phyloP scores from a whole-genome alignment of 139 green algal species.

The Dunaliella primolecta region DNA sequence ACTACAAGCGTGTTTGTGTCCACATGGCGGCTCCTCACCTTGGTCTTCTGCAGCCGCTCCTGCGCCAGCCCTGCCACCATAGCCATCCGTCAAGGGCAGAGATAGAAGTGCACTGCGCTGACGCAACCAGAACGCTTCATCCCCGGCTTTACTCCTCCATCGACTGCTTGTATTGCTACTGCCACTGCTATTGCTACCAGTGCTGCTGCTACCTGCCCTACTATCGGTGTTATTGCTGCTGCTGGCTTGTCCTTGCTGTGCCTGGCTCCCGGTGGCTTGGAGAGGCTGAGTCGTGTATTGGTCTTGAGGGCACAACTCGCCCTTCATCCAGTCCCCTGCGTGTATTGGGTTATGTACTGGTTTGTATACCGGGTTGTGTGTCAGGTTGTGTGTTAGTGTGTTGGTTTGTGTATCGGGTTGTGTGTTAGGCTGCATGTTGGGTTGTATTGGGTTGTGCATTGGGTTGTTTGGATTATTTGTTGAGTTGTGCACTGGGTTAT shows the following conservation, averaged over 20 bases:
- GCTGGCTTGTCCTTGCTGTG: not conserved
- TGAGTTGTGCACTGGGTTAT: no score
- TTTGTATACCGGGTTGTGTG: not conserved
- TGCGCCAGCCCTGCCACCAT: not conserved
- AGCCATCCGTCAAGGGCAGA: not conserved
- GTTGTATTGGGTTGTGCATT: no score
- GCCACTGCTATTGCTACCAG: not conserved
- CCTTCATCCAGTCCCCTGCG: conserved; percentile 1
- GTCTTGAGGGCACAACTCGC: not conserved
- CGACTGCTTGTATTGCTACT: not conserved
- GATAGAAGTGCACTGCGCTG: conserved; percentile 1
- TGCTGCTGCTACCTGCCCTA: not conserved
- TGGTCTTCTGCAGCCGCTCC: not conserved
- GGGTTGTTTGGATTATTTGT: no score
- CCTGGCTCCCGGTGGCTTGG: no score
- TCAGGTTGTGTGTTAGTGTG: not conserved
- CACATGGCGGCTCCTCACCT: no score
- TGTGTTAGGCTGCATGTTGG: no score
- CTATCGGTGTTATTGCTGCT: not conserved
- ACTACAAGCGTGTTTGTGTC: no score
- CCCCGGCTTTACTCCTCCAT: not conserved
- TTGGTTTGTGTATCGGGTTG: not conserved
- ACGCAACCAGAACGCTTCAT: not conserved
- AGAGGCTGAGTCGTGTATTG: not conserved
- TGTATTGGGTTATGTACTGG: not conserved